Conservation (phyloP, 768 basidiomycete genomes). For the Suillus weaverae region DNA sequence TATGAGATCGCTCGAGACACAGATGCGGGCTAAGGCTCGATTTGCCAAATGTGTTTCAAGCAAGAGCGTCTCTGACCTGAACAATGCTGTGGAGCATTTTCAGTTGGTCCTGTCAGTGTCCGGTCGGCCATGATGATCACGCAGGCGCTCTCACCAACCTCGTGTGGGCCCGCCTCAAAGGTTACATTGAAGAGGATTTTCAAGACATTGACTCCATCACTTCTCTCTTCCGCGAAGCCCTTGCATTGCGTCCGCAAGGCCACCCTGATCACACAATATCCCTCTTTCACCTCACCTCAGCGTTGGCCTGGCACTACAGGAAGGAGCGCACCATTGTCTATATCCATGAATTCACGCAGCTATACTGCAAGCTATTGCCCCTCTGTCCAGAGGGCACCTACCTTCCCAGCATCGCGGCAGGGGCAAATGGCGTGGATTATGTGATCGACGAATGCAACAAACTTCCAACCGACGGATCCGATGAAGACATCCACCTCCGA, state of each 20-base stretch:
- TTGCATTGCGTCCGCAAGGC: neutral
- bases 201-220: neutral
- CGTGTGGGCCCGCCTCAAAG: neutral
- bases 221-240: neutral
- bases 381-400: neutral
- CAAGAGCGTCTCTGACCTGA: neutral
- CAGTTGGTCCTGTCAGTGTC: neutral
- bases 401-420: neutral
- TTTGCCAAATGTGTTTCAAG: neutral
- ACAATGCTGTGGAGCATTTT: neutral
- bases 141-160: neutral
- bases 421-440: neutral
- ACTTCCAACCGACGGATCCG: neutral
- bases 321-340: neutral
- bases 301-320: neutral
- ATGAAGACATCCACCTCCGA: neutral
- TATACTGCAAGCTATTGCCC: neutral
- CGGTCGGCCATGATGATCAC: neutral
- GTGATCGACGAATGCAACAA: neutral
- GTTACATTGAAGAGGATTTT: neutral
- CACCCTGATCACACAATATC: neutral
- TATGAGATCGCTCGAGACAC: neutral
- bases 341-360: neutral
- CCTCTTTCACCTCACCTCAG: neutral
- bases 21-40: neutral